Percentiles rank a stretch among this genome's conserved stretches.
Evolutionary conservation across 345 rosid species (phyloP).

Genomic region (Garcia nutans): DNA sequence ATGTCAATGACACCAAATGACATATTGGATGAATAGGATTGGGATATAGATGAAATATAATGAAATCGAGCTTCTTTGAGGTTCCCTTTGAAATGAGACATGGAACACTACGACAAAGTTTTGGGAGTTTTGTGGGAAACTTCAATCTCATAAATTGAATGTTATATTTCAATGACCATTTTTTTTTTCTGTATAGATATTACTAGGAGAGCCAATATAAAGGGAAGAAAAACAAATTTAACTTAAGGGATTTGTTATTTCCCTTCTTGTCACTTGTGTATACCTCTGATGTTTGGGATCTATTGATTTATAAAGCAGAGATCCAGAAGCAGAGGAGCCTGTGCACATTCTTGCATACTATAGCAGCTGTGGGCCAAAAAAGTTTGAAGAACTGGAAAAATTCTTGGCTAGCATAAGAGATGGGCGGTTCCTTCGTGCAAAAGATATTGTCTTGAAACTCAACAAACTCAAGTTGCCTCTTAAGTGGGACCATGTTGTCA

Average conservation of each 20-base stretch:
- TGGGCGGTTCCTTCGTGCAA: constrained; percentile 83
- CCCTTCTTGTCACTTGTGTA: constrained; percentile 4
- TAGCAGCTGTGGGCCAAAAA: constrained; percentile 78
- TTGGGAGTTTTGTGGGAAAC: background rate
- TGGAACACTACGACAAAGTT: background rate
- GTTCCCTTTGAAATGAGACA: background rate
- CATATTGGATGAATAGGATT: background rate
- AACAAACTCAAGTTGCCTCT: constrained; percentile 81
- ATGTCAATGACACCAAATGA: too few relatives aligned
- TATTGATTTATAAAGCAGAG: constrained; percentile 33
- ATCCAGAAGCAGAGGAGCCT: constrained; percentile 64
- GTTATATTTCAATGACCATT: background rate
- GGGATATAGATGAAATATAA: too few relatives aligned
- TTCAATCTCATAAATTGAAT: too few relatives aligned
- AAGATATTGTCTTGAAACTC: constrained; percentile 68
- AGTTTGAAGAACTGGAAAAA: constrained; percentile 60
- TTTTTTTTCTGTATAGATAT: background rate
- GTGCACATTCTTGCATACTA: constrained; percentile 97
- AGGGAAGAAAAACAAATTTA: background rate
- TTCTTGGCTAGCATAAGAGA: constrained; percentile 73
- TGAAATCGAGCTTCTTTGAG: background rate
- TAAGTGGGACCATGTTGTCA: constrained; percentile 81
- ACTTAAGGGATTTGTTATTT: background rate
- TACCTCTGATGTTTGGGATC: constrained; percentile 18
- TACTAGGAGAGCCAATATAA: background rate